A percentile compares a stretch with the other conserved stretches of the same genome.
phyloP scores from a whole-genome alignment of 2,329 filamentous ascomycete species.

The Ceratocystis destructans region DNA sequence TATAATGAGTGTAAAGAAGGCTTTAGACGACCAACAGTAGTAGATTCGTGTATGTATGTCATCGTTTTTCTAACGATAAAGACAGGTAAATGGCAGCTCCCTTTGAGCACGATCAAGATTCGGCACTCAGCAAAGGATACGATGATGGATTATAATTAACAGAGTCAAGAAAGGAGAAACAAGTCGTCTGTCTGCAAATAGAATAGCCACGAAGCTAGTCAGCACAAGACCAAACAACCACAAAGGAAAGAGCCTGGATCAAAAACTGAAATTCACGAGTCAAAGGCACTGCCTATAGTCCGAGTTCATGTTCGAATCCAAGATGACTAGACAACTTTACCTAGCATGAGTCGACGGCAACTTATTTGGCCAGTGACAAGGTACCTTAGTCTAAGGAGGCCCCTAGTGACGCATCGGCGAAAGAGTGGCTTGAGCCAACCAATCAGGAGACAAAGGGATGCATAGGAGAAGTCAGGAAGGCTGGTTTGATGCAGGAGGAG shows the following conservation, averaged over 20 bases:
- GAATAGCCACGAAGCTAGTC: neutral
- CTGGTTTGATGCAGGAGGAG: neutral
- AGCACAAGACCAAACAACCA: neutral
- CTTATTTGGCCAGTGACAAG: neutral
- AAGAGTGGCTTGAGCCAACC: neutral
- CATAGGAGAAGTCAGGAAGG: neutral
- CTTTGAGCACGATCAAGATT: slow-evolving; percentile 1
- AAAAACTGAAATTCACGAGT: neutral
- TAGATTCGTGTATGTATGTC: slow-evolving; percentile 10
- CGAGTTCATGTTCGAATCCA: neutral
- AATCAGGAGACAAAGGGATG: slow-evolving; percentile 1
- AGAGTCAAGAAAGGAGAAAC: neutral
- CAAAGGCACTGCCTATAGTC: neutral
- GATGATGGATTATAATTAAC: neutral
- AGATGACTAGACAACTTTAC: neutral
- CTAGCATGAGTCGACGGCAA: neutral
- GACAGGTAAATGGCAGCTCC: slow-evolving; percentile 1
- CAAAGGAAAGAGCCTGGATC: neutral
- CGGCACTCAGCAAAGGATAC: neutral
- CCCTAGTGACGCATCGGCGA: slow-evolving; percentile 15
- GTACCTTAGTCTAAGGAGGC: neutral
- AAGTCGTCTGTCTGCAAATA: neutral
- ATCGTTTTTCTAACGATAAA: slow-evolving; percentile 16
- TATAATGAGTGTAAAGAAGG: neutral
- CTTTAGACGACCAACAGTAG: slow-evolving; percentile 1